phyloP scores from a whole-genome alignment of 2,329 filamentous ascomycete genomes.

The Periconia digitata region DNA sequence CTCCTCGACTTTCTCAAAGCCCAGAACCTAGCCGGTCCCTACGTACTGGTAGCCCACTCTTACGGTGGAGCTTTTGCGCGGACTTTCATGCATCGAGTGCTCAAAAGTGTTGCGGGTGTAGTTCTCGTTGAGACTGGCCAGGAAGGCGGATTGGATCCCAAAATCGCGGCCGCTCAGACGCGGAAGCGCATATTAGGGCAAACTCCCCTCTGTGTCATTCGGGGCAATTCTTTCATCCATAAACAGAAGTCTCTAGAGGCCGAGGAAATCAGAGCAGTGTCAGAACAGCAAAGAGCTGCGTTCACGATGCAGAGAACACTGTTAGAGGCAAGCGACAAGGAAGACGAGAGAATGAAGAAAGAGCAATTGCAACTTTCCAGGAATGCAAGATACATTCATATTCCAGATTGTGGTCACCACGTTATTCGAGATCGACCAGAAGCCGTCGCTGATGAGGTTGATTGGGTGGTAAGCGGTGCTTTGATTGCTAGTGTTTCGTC shows the following conservation, averaged over 20 bases:
- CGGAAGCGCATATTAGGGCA: neutral
- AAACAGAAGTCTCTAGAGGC: neutral
- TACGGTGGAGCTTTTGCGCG: neutral
- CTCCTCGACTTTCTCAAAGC: neutral
- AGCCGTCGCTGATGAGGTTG: neutral
- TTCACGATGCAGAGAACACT: neutral
- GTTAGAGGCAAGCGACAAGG: neutral
- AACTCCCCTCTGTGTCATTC: neutral
- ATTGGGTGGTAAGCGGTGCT: neutral
- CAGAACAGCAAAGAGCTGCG: neutral
- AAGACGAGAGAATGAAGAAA: neutral
- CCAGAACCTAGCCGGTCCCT: neutral
- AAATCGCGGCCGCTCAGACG: neutral
- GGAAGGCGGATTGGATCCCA: neutral
- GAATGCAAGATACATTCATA: neutral
- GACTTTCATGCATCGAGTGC: neutral
- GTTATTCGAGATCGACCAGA: neutral
- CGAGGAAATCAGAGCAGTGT: neutral
- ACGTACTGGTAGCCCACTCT: neutral
- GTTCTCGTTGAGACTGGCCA: neutral
- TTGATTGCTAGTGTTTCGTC: neutral
- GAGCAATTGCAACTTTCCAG: neutral
- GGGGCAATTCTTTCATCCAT: neutral
- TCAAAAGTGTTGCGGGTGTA: neutral
- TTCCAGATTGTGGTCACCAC: neutral